Base-by-base conservation (phyloP, 176 grass and related monocot species). In the Chloris gayana region DNA sequence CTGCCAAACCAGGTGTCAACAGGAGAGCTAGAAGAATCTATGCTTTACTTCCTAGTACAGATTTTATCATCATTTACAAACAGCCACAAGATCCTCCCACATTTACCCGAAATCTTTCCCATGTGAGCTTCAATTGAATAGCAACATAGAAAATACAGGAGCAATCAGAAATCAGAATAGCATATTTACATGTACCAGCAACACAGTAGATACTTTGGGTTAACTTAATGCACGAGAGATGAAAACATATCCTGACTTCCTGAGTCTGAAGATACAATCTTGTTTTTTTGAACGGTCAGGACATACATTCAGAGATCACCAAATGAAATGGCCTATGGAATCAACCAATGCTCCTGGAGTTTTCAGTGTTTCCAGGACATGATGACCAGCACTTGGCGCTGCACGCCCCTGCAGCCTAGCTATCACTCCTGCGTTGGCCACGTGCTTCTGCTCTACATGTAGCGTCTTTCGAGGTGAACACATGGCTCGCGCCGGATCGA, bases 41-140 rank as follows among this genome's bases (percentile, higher is more conserved):
- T 30, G 18, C 73, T 76, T 73, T 70, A 54, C 26, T 69, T 62
- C 65, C 66, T 46, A 41, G 65, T 50, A 30, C 42, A 45, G 73
- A 56, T 83, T 87, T 62, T 58, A 82, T 72, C 63, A 21, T 10
- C 27, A 61, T 77, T 88, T 64, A 76, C 11, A 76, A 76, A 32
- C 21, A 24, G 31, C 24, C 64, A 33, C 65, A 72, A 21, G 74
- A 83, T 59, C 25, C 59, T 58, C 26, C 45, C 64, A 38, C 59
- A 35, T 72, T 57, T 76, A 46, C n/a, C 57, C 67, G 74, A 29
- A 67, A 53, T 59, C 25, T 46, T 38, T 58, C 37, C 47, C 80
- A 83, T 78, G 80, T 83, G 73, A 72, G 58, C 63, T 60, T 69
- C 32, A 54, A 31, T 31, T 61, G 62, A 49, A 14, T 60, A 69